A percentile compares a stretch with the other conserved stretches of the same genome.
Conservation (phyloP, 228 moss, liverwort and hornwort species). For the Sphagnum fallax region DNA sequence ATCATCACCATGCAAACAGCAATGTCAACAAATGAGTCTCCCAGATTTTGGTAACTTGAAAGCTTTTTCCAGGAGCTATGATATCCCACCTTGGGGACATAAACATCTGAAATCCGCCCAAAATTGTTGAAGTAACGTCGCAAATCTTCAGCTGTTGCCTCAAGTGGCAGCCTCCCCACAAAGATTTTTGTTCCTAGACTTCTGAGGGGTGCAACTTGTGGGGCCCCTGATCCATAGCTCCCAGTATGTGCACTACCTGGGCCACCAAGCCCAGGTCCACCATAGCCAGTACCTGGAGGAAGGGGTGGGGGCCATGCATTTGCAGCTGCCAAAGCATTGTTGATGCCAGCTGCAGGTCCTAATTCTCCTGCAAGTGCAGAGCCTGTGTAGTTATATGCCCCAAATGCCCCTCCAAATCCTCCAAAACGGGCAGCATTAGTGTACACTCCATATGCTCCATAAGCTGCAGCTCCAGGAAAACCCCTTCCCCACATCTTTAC, state of each 20-base stretch:
- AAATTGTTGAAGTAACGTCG: slow-evolving; percentile 93
- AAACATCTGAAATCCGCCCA: slow-evolving; percentile 88
- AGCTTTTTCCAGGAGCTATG: too few species aligned
- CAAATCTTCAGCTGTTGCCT: slow-evolving; percentile 86
- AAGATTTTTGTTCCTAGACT: slow-evolving; percentile 85
- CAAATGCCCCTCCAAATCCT: slow-evolving; percentile 81
- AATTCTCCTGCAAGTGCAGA: slow-evolving; percentile 68
- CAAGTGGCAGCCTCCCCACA: slow-evolving; percentile 86
- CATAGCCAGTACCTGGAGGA: slow-evolving; percentile 59
- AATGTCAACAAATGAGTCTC: too few species aligned
- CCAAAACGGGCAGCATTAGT: slow-evolving; percentile 79
- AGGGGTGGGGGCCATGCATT: slow-evolving; percentile 75
- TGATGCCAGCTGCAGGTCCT: slow-evolving; percentile 60
- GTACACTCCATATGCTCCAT: slow-evolving; percentile 86
- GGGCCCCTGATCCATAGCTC: slow-evolving; percentile 45
- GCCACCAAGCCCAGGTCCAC: slow-evolving; percentile 72
- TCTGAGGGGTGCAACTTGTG: slow-evolving; percentile 59
- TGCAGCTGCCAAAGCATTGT: slow-evolving; percentile 68
- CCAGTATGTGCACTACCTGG: slow-evolving; percentile 58
- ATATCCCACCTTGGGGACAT: slow-evolving; percentile 73
- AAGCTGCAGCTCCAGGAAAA: slow-evolving; percentile 43
- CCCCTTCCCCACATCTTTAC: slow-evolving; percentile 89
- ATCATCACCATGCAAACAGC: too few species aligned
- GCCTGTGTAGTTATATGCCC: slow-evolving; percentile 70
- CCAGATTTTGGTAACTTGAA: too few species aligned